Evolutionary conservation across 371 early-diverging fungal species (phyloP).

Genomic region (Mortierella sp.): DNA sequence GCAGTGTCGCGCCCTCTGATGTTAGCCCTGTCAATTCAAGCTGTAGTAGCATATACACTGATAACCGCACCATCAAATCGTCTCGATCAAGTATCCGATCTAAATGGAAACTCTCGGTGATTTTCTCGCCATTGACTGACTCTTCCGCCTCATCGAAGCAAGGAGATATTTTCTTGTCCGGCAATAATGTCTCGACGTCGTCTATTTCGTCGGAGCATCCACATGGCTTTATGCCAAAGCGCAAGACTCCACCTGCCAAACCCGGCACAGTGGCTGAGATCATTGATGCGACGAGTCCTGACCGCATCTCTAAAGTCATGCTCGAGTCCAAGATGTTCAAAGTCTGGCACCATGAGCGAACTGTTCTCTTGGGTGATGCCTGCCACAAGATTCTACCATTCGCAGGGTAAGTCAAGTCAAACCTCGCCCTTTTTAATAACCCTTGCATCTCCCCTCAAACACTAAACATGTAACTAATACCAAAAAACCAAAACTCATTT

Average conservation of each 20-base stretch:
- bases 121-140: no score
- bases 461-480: no score
- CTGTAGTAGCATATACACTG: conserved; percentile 10
- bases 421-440: background rate
- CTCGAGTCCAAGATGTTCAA: conserved; percentile 52
- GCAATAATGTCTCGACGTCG: no score
- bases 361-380: conserved; percentile 52
- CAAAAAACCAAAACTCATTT: no score
- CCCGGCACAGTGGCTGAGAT: conserved; percentile 51
- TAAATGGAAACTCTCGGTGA: no score
- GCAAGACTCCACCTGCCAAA: conserved; percentile 22
- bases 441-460: background rate
- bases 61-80: conserved; percentile 1
- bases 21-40: conserved; percentile 18
- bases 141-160: no score
- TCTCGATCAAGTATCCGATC: background rate
- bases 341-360: conserved; percentile 44
- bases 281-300: conserved; percentile 39
- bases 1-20: conserved; percentile 11
- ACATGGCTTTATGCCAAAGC: background rate
- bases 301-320: conserved; percentile 52
- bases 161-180: no score
- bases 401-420: conserved; percentile 29
- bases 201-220: background rate
- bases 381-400: conserved; percentile 50